phyloP scores from a whole-genome alignment of 202 grass and related monocot species.

The Panicum hallii region DNA sequence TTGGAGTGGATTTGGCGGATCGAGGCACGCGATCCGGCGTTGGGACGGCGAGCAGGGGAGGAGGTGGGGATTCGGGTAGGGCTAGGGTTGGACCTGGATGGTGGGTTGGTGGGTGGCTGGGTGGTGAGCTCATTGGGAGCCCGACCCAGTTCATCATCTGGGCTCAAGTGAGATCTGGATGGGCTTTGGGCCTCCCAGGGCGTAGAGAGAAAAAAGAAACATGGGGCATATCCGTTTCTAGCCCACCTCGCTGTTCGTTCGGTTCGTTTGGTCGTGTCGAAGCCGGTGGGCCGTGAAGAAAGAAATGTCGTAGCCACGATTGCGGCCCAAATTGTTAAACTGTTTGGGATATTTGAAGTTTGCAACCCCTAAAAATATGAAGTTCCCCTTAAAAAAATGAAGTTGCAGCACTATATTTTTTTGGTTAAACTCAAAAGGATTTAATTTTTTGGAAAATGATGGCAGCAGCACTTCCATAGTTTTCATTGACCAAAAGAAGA shows the following conservation, averaged over 20 bases:
- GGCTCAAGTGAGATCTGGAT: not conserved
- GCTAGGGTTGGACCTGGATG: slow-evolving; percentile 38
- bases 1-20: not conserved
- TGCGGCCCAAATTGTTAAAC: not conserved
- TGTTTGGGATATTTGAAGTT: not conserved
- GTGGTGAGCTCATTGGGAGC: slow-evolving; percentile 4
- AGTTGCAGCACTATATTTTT: not conserved
- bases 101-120: slow-evolving; percentile 4
- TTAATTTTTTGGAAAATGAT: not conserved
- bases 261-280: too few species aligned
- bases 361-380: too few species aligned
- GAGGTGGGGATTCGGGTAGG: slow-evolving; percentile 24
- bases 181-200: not conserved
- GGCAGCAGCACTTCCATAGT: not conserved
- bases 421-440: too few species aligned
- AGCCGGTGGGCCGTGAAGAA: not conserved
- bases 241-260: too few species aligned
- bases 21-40: not conserved
- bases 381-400: not conserved
- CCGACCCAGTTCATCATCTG: slow-evolving; percentile 18
- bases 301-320: not conserved
- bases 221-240: too few species aligned
- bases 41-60: not conserved
- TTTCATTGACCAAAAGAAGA: not conserved
- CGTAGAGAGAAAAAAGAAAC: too few species aligned